These are phyloP conservation scores for Emericellopsis atlantica DNA, from an alignment of 2,329 filamentous ascomycete genomes.

Conservation along the genomic window DNA sequence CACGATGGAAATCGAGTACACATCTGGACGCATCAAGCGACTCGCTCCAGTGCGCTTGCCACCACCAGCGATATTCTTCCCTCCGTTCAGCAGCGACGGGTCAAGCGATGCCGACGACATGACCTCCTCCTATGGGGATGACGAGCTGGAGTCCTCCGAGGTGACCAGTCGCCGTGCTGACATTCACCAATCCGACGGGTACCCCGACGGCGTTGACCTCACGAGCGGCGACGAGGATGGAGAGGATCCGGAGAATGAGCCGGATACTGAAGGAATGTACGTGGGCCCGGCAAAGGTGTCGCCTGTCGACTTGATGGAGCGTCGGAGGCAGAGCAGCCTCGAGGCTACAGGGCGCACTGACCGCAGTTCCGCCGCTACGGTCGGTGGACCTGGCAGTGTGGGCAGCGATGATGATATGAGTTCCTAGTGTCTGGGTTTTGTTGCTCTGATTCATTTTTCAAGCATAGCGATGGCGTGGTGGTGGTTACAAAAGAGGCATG, in stretches of 20 bases:
- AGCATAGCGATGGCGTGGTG: background rate
- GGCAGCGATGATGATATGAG: background rate
- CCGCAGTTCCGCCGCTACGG: too few relatives aligned
- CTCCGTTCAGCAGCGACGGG: constrained; percentile 28
- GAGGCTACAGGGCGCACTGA: constrained; percentile 16
- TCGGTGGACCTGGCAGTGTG: too few relatives aligned
- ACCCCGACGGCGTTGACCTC: constrained; percentile 24
- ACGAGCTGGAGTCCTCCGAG: constrained; percentile 15
- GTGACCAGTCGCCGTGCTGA: constrained; percentile 20
- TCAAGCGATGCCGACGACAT: constrained; percentile 19
- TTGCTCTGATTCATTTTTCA: background rate
- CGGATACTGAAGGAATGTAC: constrained; percentile 16
- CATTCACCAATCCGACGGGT: constrained; percentile 25
- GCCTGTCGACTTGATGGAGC: background rate
- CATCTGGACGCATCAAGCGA: constrained; percentile 25
- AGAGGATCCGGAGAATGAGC: constrained; percentile 23
- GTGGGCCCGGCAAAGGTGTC: constrained; percentile 7
- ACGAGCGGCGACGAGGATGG: constrained; percentile 28
- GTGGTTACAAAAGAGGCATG: background rate
- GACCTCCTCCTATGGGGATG: constrained; percentile 12
- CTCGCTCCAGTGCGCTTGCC: constrained; percentile 36
- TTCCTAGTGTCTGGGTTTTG: background rate
- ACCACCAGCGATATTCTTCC: constrained; percentile 38
- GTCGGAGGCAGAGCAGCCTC: constrained; percentile 11
- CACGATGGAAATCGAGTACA: constrained; percentile 30